These are phyloP conservation scores for Quercus glauca DNA, from an alignment of 306 rosid species.

Conservation along the genomic window DNA sequence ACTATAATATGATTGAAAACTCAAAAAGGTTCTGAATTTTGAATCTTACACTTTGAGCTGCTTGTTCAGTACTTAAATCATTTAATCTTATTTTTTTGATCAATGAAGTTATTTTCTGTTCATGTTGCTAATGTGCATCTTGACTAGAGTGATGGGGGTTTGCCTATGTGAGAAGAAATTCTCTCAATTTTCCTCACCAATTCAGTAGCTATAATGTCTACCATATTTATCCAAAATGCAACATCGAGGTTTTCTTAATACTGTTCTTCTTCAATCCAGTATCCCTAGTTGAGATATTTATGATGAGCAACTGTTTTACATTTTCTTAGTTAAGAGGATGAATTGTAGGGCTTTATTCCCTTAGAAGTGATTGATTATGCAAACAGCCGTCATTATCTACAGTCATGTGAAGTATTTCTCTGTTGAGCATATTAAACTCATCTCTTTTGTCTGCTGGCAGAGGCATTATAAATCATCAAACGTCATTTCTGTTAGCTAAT, in stretches of 20 bases:
- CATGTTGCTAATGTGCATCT: not conserved
- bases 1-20: not conserved
- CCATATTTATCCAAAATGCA: not conserved
- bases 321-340: not conserved
- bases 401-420: not conserved
- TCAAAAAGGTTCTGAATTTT: not conserved
- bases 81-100: not conserved
- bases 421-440: not conserved
- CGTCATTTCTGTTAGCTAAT: constrained; percentile 20
- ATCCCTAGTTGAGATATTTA: not conserved
- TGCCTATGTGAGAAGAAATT: not conserved
- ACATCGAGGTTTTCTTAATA: not conserved
- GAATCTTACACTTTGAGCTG: not conserved
- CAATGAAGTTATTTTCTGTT: not conserved
- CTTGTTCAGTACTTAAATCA: not conserved
- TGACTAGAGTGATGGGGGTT: not conserved
- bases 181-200: not conserved
- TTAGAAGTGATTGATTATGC: not conserved
- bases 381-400: not conserved
- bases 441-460: constrained; percentile 3
- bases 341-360: not conserved
- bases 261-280: not conserved
- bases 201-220: not conserved
- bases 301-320: not conserved
- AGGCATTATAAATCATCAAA: constrained; percentile 13